A percentile compares a stretch with the other conserved stretches of the same genome.
These are phyloP conservation scores for Lumnitzera littorea DNA, from an alignment of 345 rosid species.

Conservation along the genomic window DNA sequence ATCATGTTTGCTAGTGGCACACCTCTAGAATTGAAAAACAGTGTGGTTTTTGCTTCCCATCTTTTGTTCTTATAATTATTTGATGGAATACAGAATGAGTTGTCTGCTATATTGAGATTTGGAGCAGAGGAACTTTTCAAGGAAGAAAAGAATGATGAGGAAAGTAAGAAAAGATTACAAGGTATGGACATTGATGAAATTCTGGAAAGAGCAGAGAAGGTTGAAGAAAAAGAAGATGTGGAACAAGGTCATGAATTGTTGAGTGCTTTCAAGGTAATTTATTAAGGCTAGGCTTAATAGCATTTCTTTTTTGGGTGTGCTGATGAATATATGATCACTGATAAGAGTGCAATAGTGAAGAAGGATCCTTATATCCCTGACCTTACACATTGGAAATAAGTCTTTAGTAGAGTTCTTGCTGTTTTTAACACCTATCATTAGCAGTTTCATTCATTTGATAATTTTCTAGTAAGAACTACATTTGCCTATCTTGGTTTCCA, in stretches of 20 bases:
- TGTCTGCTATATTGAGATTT: constrained; percentile 94
- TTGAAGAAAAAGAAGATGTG: constrained; percentile 67
- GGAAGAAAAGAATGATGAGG: constrained; percentile 95
- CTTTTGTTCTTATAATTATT: constrained; percentile 3
- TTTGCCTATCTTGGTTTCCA: constrained; percentile 22
- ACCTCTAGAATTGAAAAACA: background rate
- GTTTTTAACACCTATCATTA: no score
- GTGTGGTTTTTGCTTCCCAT: background rate
- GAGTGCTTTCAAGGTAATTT: constrained; percentile 92
- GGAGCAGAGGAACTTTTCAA: constrained; percentile 99
- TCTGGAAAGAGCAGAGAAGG: constrained; percentile 97
- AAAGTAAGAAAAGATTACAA: constrained; percentile 81
- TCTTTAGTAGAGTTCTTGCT: no score
- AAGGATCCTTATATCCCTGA: no score
- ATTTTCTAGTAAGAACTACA: background rate
- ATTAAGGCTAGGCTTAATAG: no score
- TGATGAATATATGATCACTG: no score
- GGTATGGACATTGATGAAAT: constrained; percentile 98
- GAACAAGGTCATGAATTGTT: constrained; percentile 71
- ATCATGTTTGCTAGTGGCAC: background rate
- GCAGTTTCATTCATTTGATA: background rate
- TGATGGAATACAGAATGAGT: constrained; percentile 63
- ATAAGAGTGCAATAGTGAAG: no score
- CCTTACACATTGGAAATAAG: no score
- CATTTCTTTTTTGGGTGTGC: no score